Evolutionary conservation across 805 yeast species (phyloP).

Genomic region (Priceomyces haplophilus): DNA sequence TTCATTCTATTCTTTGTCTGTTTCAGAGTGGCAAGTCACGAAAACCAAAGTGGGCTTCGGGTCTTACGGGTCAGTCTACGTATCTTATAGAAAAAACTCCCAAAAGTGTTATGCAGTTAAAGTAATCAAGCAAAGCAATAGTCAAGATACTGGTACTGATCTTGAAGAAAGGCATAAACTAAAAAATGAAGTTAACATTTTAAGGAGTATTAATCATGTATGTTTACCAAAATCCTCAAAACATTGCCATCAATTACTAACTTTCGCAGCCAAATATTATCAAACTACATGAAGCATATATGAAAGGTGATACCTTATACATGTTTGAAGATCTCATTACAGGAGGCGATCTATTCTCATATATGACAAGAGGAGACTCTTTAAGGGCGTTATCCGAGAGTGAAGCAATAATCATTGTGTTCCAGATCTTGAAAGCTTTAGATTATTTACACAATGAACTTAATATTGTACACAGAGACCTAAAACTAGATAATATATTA

Average conservation of each 20-base stretch:
- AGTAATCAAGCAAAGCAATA: constrained; percentile 20
- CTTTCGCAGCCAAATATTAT: constrained; percentile 46
- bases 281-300: constrained; percentile 36
- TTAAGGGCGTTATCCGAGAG: constrained; percentile 48
- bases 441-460: constrained; percentile 48
- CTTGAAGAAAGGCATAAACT: constrained; percentile 1
- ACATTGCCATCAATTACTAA: neutral
- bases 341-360: constrained; percentile 61
- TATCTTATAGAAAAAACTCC: constrained; percentile 24
- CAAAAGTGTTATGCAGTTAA: constrained; percentile 49
- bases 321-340: constrained; percentile 49
- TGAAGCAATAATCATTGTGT: constrained; percentile 51
- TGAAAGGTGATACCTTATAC: constrained; percentile 28
- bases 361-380: constrained; percentile 41
- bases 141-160: neutral
- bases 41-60: constrained; percentile 50
- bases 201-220: constrained; percentile 39
- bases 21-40: constrained; percentile 38
- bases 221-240: constrained; percentile 10
- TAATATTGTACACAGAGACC: constrained; percentile 62
- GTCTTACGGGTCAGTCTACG: constrained; percentile 54
- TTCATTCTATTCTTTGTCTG: neutral
- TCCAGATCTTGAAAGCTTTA: constrained; percentile 56
- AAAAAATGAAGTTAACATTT: constrained; percentile 41
- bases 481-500: constrained; percentile 63